Conservation (phyloP, 2,329 filamentous ascomycete genomes). For the Aureobasidium sp. region DNA sequence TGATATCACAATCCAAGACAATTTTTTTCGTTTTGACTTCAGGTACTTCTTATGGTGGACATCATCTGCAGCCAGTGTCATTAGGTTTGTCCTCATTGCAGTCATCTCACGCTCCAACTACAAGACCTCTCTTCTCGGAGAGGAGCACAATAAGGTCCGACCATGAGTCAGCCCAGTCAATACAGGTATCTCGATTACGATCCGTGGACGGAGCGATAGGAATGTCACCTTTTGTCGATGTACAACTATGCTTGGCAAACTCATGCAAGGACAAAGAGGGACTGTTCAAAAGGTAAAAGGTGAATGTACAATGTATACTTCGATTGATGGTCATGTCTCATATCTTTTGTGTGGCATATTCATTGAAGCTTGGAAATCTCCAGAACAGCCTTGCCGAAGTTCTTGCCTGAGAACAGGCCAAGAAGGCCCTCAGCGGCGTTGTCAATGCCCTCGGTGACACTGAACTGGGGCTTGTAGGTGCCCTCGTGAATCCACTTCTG, state of each 20-base stretch:
- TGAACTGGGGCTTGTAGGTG: conserved; percentile 60
- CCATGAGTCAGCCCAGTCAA: too few species aligned
- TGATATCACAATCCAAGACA: neutral
- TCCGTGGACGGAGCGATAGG: neutral
- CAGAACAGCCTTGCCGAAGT: conserved; percentile 79
- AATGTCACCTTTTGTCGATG: neutral
- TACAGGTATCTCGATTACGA: too few species aligned
- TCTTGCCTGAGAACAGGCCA: conserved; percentile 67
- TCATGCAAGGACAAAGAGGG: neutral
- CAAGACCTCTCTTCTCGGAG: too few species aligned
- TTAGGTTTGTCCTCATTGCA: neutral
- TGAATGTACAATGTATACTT: neutral
- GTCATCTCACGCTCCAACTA: neutral
- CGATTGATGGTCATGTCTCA: conserved; percentile 1
- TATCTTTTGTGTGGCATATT: neutral
- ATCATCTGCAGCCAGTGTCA: neutral
- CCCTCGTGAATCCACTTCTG: conserved; percentile 70
- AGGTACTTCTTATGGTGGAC: neutral
- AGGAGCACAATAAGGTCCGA: too few species aligned
- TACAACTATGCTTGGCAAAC: neutral
- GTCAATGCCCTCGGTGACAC: conserved; percentile 68
- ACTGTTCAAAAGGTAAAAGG: neutral
- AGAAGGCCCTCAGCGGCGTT: conserved; percentile 65
- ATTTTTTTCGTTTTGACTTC: neutral
- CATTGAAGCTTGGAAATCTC: conserved; percentile 42